Evolutionary conservation across 2,329 filamentous ascomycete species (phyloP).

Genomic region (Colletotrichum tropicale): DNA sequence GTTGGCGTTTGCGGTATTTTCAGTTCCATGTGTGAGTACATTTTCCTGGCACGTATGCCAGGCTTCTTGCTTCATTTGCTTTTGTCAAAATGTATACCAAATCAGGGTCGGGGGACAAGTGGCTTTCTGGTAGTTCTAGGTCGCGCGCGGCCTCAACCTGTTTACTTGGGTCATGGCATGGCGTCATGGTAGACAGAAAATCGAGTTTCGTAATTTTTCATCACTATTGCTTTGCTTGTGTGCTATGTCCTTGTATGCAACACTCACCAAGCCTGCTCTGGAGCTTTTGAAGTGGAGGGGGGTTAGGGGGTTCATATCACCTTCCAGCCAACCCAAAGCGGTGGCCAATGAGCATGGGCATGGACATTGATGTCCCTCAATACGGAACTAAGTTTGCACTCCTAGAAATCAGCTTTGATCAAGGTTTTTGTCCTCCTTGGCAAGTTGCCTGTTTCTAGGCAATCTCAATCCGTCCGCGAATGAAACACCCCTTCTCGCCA

Average conservation of each 20-base stretch:
- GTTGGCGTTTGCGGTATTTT: background rate
- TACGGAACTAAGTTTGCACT: background rate
- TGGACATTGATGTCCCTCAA: background rate
- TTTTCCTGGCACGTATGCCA: background rate
- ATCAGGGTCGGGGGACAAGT: background rate
- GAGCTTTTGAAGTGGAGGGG: background rate
- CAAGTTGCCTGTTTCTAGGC: background rate
- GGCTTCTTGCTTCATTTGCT: background rate
- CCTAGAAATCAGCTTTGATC: background rate
- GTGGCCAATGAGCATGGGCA: background rate
- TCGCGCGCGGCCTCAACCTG: background rate
- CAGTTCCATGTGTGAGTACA: constrained; percentile 3
- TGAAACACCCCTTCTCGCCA: background rate
- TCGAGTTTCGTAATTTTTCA: background rate
- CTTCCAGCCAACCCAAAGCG: background rate
- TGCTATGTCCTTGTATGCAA: background rate
- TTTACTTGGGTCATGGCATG: constrained; percentile 8
- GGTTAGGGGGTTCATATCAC: too few relatives aligned
- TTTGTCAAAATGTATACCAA: constrained; percentile 16
- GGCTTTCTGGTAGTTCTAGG: background rate
- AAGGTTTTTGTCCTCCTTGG: background rate
- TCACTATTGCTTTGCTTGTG: background rate
- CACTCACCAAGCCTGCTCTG: background rate
- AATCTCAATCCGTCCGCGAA: background rate
- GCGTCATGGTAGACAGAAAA: constrained; percentile 18